Base-by-base conservation (phyloP, 2,329 filamentous ascomycete genomes). In the Chrysosporium queenslandicum region DNA sequence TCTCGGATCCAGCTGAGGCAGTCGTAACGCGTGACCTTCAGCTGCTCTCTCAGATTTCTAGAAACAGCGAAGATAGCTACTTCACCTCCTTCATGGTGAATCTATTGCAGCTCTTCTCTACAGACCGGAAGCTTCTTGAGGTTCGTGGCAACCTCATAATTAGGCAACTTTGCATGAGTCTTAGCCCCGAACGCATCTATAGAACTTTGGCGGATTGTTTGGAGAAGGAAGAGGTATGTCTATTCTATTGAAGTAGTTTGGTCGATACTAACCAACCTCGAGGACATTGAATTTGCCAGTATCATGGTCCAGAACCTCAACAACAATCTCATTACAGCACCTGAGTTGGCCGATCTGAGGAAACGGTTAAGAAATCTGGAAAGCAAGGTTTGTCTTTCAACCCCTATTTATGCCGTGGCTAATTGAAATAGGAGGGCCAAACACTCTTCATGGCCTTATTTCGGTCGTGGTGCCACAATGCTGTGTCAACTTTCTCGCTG, bases 281-380 rank as follows among this genome's bases (percentile, higher is more conserved):
- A 78, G 70, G 92, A 98, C 65, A 82, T 98, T 39, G 94, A 98
- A 66, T 98, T 98, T 69, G 91, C 92, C 14, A 96, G 91, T 65
- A 97, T 98, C 61, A 98, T 98, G 92, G 89, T 98, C 27, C 92
- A 98, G 67, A 97, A 97, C 63, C 77, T 98, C 49, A 98, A 98
- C 72, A 98, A 98, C 68, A 98, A 98, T 62, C 82, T 98, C 51
- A 96, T 98, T 59, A 98, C 94, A 1, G 92, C 94, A 0, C 92
- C 94, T 0, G 90, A 98, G 68, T 75, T 98, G 27, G 82, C 87
- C 1, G 94, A 97, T 60, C 76, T 98, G 57, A 82, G 92, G 42
- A 96, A 95, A 67, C 77, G 92, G 40, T 73, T 98, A 47, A 79
- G 92, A 30, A 98, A 95, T 61, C 74, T 96, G 1, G 92, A 98